Percentiles rank a stretch among this genome's conserved stretches.
These are phyloP conservation scores for Pseudopediastrum boryanum DNA, from an alignment of 139 green algal species.

Conservation along the genomic window DNA sequence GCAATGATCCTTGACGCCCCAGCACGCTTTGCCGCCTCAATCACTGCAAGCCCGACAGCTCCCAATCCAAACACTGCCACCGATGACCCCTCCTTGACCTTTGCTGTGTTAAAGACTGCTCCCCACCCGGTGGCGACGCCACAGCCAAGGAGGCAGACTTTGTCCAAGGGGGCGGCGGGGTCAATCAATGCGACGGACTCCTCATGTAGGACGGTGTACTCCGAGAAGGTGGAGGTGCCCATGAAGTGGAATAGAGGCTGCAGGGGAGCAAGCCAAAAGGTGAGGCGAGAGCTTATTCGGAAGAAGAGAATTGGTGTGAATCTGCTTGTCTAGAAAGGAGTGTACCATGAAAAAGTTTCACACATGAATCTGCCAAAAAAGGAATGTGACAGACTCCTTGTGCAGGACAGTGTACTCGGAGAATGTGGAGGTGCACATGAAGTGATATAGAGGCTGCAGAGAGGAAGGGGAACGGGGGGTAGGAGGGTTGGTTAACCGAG, in stretches of 20 bases:
- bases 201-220: constrained; percentile 99
- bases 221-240: constrained; percentile 95
- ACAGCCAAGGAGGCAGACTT: constrained; percentile 91
- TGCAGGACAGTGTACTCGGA: too few relatives aligned
- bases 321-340: too few relatives aligned
- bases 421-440: too few relatives aligned
- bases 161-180: constrained; percentile 71
- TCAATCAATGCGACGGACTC: constrained; percentile 83
- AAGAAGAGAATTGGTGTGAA: too few relatives aligned
- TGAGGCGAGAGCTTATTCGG: too few relatives aligned
- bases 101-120: constrained; percentile 96
- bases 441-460: too few relatives aligned
- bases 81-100: constrained; percentile 78
- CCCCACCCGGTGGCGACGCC: constrained; percentile 91
- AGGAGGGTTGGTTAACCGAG: too few relatives aligned
- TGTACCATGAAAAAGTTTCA: too few relatives aligned
- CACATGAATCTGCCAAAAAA: too few relatives aligned
- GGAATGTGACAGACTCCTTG: too few relatives aligned
- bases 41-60: constrained; percentile 89
- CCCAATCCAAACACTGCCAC: constrained; percentile 92
- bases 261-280: neutral
- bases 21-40: constrained; percentile 77
- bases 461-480: too few relatives aligned
- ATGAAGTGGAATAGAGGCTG: constrained; percentile 98
- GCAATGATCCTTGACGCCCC: neutral